Base-by-base conservation (phyloP, 2,329 filamentous ascomycete genomes). In the Ascosphaera apis region DNA sequence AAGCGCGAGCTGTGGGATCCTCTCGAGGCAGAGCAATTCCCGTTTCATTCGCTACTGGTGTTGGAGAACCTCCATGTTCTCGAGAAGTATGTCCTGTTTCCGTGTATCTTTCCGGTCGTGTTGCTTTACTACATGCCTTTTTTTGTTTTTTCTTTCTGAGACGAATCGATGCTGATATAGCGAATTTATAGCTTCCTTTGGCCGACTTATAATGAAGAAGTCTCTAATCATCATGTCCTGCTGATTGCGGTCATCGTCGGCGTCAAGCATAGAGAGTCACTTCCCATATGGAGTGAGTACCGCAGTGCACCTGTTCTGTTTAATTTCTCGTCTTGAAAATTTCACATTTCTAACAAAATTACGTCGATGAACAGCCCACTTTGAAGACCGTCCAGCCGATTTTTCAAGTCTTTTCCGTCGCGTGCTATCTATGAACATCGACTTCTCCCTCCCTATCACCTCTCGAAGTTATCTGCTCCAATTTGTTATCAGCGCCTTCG, bases 331-430 rank as follows among this genome's bases (percentile, higher is more conserved):
- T 17, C 34, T 34, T 23, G 34, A 33, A 25, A 30, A 38, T 43
- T 28, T 40, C 27, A 37, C 38, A 28, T 31, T n/a, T 31, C 35
- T 44, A 43, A 54, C 63, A 43, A 63, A n/a, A n/a, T n/a, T n/a
- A n/a, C n/a, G n/a, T 36, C 17, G 3, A 23, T 27, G 39, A 33
- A 13, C 45, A 82, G 75, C 68, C 37, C 65, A 82, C 42, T 93
- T 98, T 55, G 65, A 72, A 44, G 68, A 77, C 46, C 71, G 75
- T 32, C 69, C 82, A 9, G 66, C 72, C 47, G 79, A 88, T 36
- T 98, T 98, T 61, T 83, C 86, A 8, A 69, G 66, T 43, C 67
- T 98, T 41, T 95, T 95, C 56, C 78, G 81, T 44, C 81, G 88
- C 44, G 69, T 92, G 19, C 66, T 95, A 2, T 88, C 83, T 23